Evolutionary conservation across 805 yeast genomes (phyloP).

Genomic region (Wickerhamomyces canadensis): DNA sequence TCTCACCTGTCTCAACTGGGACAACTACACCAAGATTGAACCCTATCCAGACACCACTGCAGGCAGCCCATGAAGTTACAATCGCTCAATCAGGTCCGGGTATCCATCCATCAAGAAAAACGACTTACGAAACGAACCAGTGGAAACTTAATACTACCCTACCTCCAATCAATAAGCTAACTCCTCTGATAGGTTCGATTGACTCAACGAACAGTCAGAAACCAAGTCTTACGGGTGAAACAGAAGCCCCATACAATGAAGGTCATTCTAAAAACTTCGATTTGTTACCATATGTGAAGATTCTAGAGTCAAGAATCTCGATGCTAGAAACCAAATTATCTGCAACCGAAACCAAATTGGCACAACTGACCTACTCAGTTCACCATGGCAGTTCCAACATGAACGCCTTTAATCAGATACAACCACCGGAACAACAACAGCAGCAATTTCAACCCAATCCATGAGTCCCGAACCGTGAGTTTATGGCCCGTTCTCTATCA

Average conservation of each 20-base stretch:
- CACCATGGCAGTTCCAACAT: conserved; percentile 3
- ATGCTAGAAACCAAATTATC: conserved; percentile 15
- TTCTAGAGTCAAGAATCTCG: conserved; percentile 18
- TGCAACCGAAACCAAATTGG: conserved; percentile 17
- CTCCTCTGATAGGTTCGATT: conserved; percentile 5
- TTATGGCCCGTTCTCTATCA: too few relatives aligned
- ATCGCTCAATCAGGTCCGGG: not conserved
- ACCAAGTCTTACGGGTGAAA: too few relatives aligned
- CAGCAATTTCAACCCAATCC: not conserved
- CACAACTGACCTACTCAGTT: conserved; percentile 14
- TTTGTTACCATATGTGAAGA: conserved; percentile 17
- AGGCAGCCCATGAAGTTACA: not conserved
- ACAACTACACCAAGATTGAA: not conserved
- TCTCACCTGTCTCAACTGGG: not conserved
- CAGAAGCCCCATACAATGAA: too few relatives aligned
- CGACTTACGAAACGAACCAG: conserved; percentile 5
- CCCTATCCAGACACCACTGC: not conserved
- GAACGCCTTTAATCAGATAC: not conserved
- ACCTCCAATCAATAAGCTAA: conserved; percentile 8
- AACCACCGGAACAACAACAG: not conserved
- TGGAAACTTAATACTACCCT: conserved; percentile 10
- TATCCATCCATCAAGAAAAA: not conserved
- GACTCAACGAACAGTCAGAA: not conserved
- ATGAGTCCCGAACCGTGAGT: too few relatives aligned
- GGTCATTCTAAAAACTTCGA: conserved; percentile 2